Base-by-base conservation (phyloP, 129 eudicot genomes). In the Erigeron canadensis region DNA sequence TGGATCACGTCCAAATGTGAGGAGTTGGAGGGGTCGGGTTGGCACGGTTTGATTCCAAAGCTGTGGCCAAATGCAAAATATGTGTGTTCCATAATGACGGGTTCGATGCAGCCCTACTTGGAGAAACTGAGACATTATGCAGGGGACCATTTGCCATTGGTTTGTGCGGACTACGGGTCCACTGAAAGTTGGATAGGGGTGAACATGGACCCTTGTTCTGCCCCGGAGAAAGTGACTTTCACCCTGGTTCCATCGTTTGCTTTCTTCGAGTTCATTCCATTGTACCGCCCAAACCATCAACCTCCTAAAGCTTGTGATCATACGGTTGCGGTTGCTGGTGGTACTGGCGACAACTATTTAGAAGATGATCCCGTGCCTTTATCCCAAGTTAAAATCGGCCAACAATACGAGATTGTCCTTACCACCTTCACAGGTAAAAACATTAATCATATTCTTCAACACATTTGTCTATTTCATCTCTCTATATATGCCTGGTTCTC, bases 151-250 rank as follows among this genome's bases (percentile, higher is more conserved):
- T 77, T 92, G 68, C 91, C 98, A 0, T 65, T 92, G 58, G 88
- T 92, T 51, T 82, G 98, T 63, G 98, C 95, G 0, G 98, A 92
- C 22, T 92, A 92, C 71, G 98, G 98, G 72, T 83, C 98, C 18
- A 86, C 96, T 0, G 98, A 92, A 85, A 83, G 98, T 37, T 92
- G 98, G 98, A 85, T 92, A 37, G 98, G 96, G 21, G 96, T 83
- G 34, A 92, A 92, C 59, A 65, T 89, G 70, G 86, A 89, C 48
- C 98, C 98, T 2, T 64, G 19, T 65, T 80, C 55, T 34, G 81
- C 85, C 44, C 91, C 98, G 17, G 89, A 89, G 65, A 68, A 77
- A 19, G 98, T 83, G 9, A 83, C 80, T 8, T 92, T 88, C 72
- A 85, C 98, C 0, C 96, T 92, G 21, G 64, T 92, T 55, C 98